Conservation (phyloP, 1,284 basidiomycete species). For the Austroboletus niveus region DNA sequence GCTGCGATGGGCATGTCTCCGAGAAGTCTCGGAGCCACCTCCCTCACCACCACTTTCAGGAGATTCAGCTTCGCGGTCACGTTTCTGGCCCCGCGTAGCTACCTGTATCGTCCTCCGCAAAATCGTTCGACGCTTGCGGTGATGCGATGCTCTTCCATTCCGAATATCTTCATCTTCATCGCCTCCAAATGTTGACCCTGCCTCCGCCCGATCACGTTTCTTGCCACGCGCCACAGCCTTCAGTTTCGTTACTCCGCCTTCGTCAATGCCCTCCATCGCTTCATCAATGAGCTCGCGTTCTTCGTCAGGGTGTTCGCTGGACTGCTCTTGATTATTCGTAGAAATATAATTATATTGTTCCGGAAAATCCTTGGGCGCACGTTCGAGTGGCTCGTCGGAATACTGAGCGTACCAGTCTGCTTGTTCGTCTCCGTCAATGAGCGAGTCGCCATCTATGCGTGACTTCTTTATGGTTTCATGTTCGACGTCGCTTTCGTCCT, state of each 20-base stretch:
- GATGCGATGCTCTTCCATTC: slow-evolving; percentile 37
- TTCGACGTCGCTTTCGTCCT: slow-evolving; percentile 39
- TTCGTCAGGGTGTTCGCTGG: slow-evolving; percentile 45
- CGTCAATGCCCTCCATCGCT: slow-evolving; percentile 35
- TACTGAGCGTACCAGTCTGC: slow-evolving; percentile 39
- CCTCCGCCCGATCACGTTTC: slow-evolving; percentile 73
- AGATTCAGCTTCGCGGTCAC: slow-evolving; percentile 55
- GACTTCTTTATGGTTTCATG: slow-evolving; percentile 51
- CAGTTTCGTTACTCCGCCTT: slow-evolving; percentile 39
- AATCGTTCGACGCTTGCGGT: slow-evolving; percentile 47
- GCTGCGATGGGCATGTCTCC: slow-evolving; percentile 21
- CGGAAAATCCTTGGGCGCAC: slow-evolving; percentile 50
- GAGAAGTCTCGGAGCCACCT: slow-evolving; percentile 19
- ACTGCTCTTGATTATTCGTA: slow-evolving; percentile 39
- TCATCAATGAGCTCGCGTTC: slow-evolving; percentile 26
- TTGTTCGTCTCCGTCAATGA: slow-evolving; percentile 47
- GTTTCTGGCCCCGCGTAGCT: slow-evolving; percentile 56
- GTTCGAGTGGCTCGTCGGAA: slow-evolving; percentile 24
- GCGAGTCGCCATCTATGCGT: slow-evolving; percentile 46
- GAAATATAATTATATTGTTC: slow-evolving; percentile 37
- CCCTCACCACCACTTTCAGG: slow-evolving; percentile 41
- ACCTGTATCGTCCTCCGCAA: slow-evolving; percentile 48
- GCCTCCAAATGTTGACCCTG: slow-evolving; percentile 66
- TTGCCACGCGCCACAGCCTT: slow-evolving; percentile 52
- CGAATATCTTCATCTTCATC: slow-evolving; percentile 51